phyloP scores from a whole-genome alignment of 805 yeast species.

The Jamesozyma hellenica region DNA sequence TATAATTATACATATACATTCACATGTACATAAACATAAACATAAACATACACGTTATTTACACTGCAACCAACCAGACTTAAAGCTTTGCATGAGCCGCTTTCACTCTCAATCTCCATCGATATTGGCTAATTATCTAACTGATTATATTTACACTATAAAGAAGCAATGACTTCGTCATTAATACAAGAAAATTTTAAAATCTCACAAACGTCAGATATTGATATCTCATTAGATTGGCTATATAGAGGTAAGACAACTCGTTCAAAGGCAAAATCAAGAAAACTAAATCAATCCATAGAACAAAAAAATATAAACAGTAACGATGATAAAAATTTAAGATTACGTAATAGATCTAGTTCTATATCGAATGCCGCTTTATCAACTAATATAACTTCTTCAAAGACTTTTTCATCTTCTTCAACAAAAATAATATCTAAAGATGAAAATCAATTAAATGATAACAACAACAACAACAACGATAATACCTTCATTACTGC shows the following conservation, averaged over 20 bases:
- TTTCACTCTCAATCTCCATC: too few relatives aligned
- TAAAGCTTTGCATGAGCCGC: too few relatives aligned
- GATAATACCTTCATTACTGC: neutral
- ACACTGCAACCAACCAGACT: too few relatives aligned
- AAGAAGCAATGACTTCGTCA: too few relatives aligned
- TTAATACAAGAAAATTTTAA: neutral
- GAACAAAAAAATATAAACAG: neutral
- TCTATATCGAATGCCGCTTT: slow-evolving; percentile 15
- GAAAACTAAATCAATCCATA: neutral
- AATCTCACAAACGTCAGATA: slow-evolving; percentile 6
- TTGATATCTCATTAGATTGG: slow-evolving; percentile 76
- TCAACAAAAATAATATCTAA: neutral
- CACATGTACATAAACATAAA: too few relatives aligned
- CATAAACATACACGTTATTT: too few relatives aligned
- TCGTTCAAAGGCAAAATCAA: slow-evolving; percentile 2
- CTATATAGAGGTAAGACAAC: slow-evolving; percentile 58
- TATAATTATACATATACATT: too few relatives aligned
- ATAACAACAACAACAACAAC: neutral
- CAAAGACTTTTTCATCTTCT: neutral
- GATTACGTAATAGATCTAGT: slow-evolving; percentile 12
- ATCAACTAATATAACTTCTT: neutral
- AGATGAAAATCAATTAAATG: neutral
- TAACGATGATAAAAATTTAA: neutral
- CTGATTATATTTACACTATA: too few relatives aligned
- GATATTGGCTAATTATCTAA: too few relatives aligned